These are phyloP conservation scores for Amyloporia xantha DNA, from an alignment of 768 basidiomycete genomes.

Conservation along the genomic window DNA sequence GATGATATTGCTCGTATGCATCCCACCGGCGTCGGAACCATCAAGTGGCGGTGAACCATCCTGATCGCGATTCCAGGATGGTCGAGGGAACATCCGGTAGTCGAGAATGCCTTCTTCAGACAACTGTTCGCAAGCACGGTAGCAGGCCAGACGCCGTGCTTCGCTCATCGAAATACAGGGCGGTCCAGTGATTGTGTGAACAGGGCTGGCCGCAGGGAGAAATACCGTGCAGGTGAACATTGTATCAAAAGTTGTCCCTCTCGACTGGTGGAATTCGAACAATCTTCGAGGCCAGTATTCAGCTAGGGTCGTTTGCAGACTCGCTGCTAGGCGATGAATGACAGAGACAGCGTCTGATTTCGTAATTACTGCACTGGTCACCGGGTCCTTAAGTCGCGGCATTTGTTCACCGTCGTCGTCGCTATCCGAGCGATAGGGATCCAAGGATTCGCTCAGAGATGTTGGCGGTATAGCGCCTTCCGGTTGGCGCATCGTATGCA, in stretches of 20 bases:
- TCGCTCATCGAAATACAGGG: constrained; percentile 1
- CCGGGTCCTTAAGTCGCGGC: constrained; percentile 51
- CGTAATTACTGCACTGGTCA: constrained; percentile 53
- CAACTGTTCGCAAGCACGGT: constrained; percentile 10
- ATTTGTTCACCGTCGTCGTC: constrained; percentile 18
- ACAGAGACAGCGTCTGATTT: constrained; percentile 50
- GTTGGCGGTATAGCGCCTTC: constrained; percentile 36
- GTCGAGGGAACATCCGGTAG: constrained; percentile 34
- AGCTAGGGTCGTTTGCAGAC: constrained; percentile 5
- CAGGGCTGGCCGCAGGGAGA: constrained; percentile 1
- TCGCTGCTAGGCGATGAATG: constrained; percentile 45
- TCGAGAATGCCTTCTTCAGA: constrained; percentile 12
- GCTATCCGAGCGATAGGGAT: constrained; percentile 44
- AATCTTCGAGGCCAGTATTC: background rate
- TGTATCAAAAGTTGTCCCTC: background rate
- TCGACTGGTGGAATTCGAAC: background rate
- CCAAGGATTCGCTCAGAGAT: constrained; percentile 31
- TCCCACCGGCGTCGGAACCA: too few relatives aligned
- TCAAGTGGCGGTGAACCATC: too few relatives aligned
- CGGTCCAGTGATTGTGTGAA: constrained; percentile 7
- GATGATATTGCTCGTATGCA: background rate
- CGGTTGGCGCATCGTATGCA: constrained; percentile 26
- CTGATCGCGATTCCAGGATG: too few relatives aligned
- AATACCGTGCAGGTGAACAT: constrained; percentile 14
- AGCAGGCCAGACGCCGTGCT: constrained; percentile 11